Conservation (phyloP, 208 protist species). For the Trypanosoma rangeli region DNA sequence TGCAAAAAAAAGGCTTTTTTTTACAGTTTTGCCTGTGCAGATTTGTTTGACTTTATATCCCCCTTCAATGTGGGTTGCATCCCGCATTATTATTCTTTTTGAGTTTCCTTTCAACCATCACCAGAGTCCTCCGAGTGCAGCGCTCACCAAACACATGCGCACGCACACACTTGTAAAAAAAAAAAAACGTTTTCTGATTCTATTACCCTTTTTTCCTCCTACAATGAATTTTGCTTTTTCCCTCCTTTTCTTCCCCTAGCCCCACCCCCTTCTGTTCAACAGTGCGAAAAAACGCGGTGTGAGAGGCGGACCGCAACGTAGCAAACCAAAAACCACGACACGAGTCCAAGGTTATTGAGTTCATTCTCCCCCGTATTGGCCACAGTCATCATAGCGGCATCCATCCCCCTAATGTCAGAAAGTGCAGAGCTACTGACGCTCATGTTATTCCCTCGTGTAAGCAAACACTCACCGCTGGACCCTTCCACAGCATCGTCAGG, state of each 20-base stretch:
- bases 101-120: too few relatives aligned
- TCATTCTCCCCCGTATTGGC: background rate
- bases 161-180: background rate
- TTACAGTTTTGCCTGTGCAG: background rate
- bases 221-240: background rate
- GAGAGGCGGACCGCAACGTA: slow-evolving; percentile 12
- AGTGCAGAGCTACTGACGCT: background rate
- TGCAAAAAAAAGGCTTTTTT: background rate
- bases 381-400: background rate
- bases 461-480: background rate
- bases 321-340: slow-evolving; percentile 21
- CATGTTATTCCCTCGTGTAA: background rate
- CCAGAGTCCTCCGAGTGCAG: background rate
- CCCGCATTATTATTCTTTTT: background rate
- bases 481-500: background rate
- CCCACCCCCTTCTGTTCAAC: background rate
- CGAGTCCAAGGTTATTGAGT: background rate
- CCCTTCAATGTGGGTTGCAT: background rate
- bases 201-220: background rate
- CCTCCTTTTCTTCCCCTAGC: background rate
- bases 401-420: background rate
- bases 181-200: background rate
- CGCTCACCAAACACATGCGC: background rate
- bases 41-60: background rate
- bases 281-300: slow-evolving; percentile 4